These are phyloP conservation scores for Plasmodium inui DNA, from an alignment of 169 alveolate genomes.

Conservation along the genomic window DNA sequence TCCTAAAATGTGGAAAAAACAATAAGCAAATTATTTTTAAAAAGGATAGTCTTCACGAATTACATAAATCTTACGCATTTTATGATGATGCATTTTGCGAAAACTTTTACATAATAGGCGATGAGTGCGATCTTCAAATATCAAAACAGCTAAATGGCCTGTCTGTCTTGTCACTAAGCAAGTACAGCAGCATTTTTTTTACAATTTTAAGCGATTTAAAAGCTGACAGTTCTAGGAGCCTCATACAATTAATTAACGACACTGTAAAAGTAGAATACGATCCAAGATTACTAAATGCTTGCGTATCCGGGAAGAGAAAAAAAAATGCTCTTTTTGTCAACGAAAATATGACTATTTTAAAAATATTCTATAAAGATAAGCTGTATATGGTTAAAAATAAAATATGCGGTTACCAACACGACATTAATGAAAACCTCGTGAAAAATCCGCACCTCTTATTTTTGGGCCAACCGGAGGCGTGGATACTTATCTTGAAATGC, in stretches of 20 bases:
- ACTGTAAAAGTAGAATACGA: slow-evolving; percentile 53
- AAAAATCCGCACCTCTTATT: slow-evolving; percentile 30
- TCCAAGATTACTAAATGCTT: slow-evolving; percentile 46
- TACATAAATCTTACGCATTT: slow-evolving; percentile 52
- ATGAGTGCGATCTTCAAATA: slow-evolving; percentile 40
- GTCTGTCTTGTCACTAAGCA: slow-evolving; percentile 32
- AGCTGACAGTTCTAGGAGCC: neutral
- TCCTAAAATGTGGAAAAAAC: slow-evolving; percentile 21
- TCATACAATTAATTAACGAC: slow-evolving; percentile 54
- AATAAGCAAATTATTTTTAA: slow-evolving; percentile 5
- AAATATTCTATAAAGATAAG: slow-evolving; percentile 43
- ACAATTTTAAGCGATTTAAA: slow-evolving; percentile 44
- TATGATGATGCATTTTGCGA: slow-evolving; percentile 49
- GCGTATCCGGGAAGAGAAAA: slow-evolving; percentile 64
- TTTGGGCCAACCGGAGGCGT: slow-evolving; percentile 13
- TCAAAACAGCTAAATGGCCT: slow-evolving; percentile 36
- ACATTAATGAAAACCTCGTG: slow-evolving; percentile 53
- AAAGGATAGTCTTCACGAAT: neutral
- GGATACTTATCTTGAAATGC: slow-evolving; percentile 63
- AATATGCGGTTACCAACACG: slow-evolving; percentile 52
- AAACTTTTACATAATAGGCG: slow-evolving; percentile 2
- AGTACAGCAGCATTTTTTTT: slow-evolving; percentile 23
- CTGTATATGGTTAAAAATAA: slow-evolving; percentile 40
- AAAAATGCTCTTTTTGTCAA: slow-evolving; percentile 42
- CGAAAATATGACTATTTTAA: slow-evolving; percentile 38